Evolutionary conservation across 192 early-diverging fungal species (phyloP), one percentile per base, ranked within the genome.

Genomic region (Gorgonomyces haynaldii): DNA sequence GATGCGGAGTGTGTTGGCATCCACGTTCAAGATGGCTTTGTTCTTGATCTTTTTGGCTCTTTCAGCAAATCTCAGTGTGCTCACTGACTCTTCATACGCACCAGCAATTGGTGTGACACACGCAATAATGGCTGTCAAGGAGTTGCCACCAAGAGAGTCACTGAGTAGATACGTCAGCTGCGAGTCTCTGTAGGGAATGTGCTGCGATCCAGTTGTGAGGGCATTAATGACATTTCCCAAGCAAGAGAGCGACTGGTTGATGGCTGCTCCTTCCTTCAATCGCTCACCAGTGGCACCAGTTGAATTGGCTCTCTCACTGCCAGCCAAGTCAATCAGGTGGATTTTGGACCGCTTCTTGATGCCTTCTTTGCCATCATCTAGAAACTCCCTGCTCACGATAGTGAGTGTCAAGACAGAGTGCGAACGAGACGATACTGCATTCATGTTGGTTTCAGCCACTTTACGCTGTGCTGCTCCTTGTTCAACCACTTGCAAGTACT

Each of bases 251-350:
- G 78, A 81, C 59, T 81, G 85, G 65, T 91, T 91, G 62, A 91
- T 91, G 49, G 81, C 81, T 17, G 78, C 73, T 2, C 85, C 88
- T 42, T 91, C 88, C 45, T 82, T 80, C 30, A 91, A 56, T 2
- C 84, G 70, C 47, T 65, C 64, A 5, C 93, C 93, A 0, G 87
- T 89, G 1, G 88, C 88, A 50, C 82, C 82, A 5, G 93, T 91
- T 17, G 81, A 65, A 53, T 85, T 81, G 2, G 88, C 87, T 21
- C 93, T 72, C 65, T 96, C 93, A 62, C 66, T 24, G 42, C 85
- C 82, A 17, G 86, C 86, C 15, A 89, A 58, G 48, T 89, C 86
- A 9, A 86, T 84, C 32, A 84, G 57, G 32, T 76, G 84, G 55
- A 90, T 82, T 41, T 75, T 70, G 10, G 36, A 53, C 13, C 58